Evolutionary conservation across 1,139 yeast genomes (phyloP).

Genomic region (Lodderomyces beijingensis): DNA sequence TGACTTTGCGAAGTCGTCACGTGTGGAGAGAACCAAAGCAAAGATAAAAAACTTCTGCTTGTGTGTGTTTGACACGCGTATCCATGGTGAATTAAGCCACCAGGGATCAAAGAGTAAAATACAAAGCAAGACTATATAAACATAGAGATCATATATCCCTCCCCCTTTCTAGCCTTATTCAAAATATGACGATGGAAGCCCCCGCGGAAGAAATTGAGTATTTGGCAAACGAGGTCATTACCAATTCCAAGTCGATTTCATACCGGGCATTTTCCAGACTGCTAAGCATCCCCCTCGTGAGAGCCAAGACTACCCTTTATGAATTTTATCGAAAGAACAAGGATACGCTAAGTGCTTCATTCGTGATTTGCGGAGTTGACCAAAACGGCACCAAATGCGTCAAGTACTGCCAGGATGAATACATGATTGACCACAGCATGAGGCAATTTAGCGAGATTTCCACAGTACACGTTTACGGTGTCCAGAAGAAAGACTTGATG

Average conservation of each 20-base stretch:
- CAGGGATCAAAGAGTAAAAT: too few relatives aligned
- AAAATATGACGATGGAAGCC: conserved; percentile 35
- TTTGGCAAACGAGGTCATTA: conserved; percentile 24
- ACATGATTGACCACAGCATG: conserved; percentile 15
- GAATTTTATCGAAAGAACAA: conserved; percentile 31
- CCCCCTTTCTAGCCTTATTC: too few relatives aligned
- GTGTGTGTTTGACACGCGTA: too few relatives aligned
- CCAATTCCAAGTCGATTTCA: conserved; percentile 24
- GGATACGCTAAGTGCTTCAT: conserved; percentile 29
- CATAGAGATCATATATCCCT: too few relatives aligned
- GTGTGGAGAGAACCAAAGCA: too few relatives aligned
- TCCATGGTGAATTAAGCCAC: too few relatives aligned
- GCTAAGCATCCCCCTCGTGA: conserved; percentile 23
- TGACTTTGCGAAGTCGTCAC: too few relatives aligned
- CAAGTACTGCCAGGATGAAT: conserved; percentile 20
- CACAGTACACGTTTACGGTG: conserved; percentile 31
- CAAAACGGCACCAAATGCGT: conserved; percentile 12
- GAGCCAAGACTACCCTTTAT: conserved; percentile 27
- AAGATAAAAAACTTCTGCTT: too few relatives aligned
- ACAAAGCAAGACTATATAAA: too few relatives aligned
- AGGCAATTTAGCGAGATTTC: conserved; percentile 18
- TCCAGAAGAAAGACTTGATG: conserved; percentile 17
- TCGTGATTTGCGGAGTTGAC: conserved; percentile 27
- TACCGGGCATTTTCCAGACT: conserved; percentile 27
- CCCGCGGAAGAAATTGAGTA: conserved; percentile 27